A percentile compares a stretch with the other conserved stretches of the same genome.
These are phyloP conservation scores for Lathyrus sativus DNA, from an alignment of 306 rosid genomes.

Conservation along the genomic window DNA sequence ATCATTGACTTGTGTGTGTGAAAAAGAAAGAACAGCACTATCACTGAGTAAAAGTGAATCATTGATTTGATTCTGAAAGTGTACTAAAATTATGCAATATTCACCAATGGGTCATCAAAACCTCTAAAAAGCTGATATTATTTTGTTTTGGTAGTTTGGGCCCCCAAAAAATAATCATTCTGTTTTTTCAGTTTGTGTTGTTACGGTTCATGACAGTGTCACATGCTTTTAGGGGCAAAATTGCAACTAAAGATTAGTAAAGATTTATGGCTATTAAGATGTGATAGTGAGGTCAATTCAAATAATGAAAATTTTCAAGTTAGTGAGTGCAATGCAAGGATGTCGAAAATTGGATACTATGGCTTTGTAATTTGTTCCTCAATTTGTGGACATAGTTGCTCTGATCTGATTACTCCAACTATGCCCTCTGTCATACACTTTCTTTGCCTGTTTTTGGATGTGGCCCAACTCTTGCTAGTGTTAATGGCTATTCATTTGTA, in stretches of 20 bases:
- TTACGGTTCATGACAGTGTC: slow-evolving; percentile 44
- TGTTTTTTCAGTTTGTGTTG: slow-evolving; percentile 51
- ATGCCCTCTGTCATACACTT: slow-evolving; percentile 22
- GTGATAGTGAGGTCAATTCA: slow-evolving; percentile 32
- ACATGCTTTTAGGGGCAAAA: slow-evolving; percentile 47
- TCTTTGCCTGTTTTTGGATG: slow-evolving; percentile 17
- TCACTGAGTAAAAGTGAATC: slow-evolving; percentile 23
- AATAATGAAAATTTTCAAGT: slow-evolving; percentile 36
- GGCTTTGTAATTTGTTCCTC: slow-evolving; percentile 28
- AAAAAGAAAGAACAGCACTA: slow-evolving; percentile 44
- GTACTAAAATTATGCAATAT: slow-evolving; percentile 51
- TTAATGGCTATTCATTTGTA: slow-evolving; percentile 5
- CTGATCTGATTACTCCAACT: slow-evolving; percentile 12
- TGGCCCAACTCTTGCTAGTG: slow-evolving; percentile 7
- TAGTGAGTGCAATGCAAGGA: slow-evolving; percentile 43
- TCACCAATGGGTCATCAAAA: slow-evolving; percentile 29
- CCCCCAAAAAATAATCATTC: slow-evolving; percentile 48
- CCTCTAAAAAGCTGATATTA: slow-evolving; percentile 43
- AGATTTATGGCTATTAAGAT: slow-evolving; percentile 22
- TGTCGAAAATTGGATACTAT: slow-evolving; percentile 9
- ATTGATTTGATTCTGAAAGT: slow-evolving; percentile 50
- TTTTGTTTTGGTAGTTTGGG: slow-evolving; percentile 52
- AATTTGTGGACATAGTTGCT: slow-evolving; percentile 39
- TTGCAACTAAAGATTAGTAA: slow-evolving; percentile 36
- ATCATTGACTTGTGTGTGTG: slow-evolving; percentile 54